phyloP scores from a whole-genome alignment of 208 protist genomes.

The Wallacemonas sp. region DNA sequence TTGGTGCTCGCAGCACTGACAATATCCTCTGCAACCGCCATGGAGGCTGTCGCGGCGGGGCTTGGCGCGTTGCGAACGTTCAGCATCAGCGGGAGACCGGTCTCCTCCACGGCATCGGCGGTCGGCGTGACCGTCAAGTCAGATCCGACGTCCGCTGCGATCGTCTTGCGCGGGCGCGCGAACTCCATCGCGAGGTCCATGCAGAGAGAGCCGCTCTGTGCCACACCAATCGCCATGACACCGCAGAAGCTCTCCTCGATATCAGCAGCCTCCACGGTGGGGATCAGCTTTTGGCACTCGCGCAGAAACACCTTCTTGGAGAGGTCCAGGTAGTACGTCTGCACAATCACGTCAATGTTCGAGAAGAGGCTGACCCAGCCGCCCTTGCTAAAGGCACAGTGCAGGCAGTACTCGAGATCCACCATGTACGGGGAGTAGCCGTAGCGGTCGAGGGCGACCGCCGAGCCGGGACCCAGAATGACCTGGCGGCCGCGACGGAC shows the following conservation, averaged over 20 bases:
- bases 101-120: constrained; percentile 8
- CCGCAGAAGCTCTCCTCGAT: constrained; percentile 76
- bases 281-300: constrained; percentile 74
- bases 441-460: constrained; percentile 66
- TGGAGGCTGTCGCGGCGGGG: constrained; percentile 80
- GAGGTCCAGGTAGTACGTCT: constrained; percentile 74
- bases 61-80: constrained; percentile 92
- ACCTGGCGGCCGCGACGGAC: constrained; percentile 67
- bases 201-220: constrained; percentile 49
- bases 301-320: constrained; percentile 56
- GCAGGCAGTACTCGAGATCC: constrained; percentile 72
- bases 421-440: constrained; percentile 85
- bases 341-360: constrained; percentile 53
- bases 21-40: constrained; percentile 91
- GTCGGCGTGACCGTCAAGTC: constrained; percentile 13
- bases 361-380: constrained; percentile 62
- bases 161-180: constrained; percentile 47
- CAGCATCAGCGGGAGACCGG: constrained; percentile 53
- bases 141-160: constrained; percentile 27
- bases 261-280: constrained; percentile 57
- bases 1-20: constrained; percentile 45
- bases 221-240: constrained; percentile 73
- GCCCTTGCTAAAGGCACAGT: constrained; percentile 68
- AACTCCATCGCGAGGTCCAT: constrained; percentile 83
- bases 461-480: constrained; percentile 84